Percentiles rank a stretch among this genome's conserved stretches.
Conservation (phyloP, 2,329 filamentous ascomycete genomes). For the Xylariaceae sp. region DNA sequence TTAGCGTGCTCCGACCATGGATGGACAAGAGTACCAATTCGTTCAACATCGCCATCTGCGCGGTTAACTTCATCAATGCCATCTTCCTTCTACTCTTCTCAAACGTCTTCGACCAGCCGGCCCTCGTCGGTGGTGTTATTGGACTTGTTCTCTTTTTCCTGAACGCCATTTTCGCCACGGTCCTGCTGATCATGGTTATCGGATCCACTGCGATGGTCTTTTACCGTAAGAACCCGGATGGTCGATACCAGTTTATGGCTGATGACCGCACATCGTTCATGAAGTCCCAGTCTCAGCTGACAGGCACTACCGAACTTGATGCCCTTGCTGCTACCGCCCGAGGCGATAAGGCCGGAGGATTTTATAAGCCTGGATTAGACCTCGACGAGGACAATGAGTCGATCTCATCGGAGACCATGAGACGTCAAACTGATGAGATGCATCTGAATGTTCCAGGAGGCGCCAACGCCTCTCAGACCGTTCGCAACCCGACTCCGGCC, state of each 20-base stretch:
- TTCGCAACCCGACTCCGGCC: slow-evolving; percentile 33
- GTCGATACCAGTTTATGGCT: slow-evolving; percentile 81
- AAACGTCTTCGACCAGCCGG: slow-evolving; percentile 72
- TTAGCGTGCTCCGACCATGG: slow-evolving; percentile 75
- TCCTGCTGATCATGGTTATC: slow-evolving; percentile 73
- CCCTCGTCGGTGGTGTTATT: slow-evolving; percentile 73
- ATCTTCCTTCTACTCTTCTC: slow-evolving; percentile 79
- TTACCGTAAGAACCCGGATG: slow-evolving; percentile 79
- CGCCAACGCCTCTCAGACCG: slow-evolving; percentile 18
- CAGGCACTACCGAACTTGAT: slow-evolving; percentile 68
- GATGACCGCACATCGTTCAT: slow-evolving; percentile 87
- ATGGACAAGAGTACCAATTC: slow-evolving; percentile 94
- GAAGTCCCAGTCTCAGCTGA: slow-evolving; percentile 75
- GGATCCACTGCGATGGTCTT: slow-evolving; percentile 61
- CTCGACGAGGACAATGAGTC: slow-evolving; percentile 67
- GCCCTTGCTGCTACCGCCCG: slow-evolving; percentile 76
- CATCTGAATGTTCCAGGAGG: slow-evolving; percentile 20
- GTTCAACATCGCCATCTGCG: slow-evolving; percentile 81
- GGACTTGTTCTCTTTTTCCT: slow-evolving; percentile 78
- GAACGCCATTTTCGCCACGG: slow-evolving; percentile 71
- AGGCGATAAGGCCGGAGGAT: slow-evolving; percentile 58
- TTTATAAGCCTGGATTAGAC: slow-evolving; percentile 51
- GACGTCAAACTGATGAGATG: slow-evolving; percentile 35
- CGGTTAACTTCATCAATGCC: slow-evolving; percentile 75
- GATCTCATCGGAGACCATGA: slow-evolving; percentile 52